A percentile compares a stretch with the other conserved stretches of the same genome.
Evolutionary conservation across 108 stramenopile species (phyloP).

Genomic region (Fistulifera solaris): DNA sequence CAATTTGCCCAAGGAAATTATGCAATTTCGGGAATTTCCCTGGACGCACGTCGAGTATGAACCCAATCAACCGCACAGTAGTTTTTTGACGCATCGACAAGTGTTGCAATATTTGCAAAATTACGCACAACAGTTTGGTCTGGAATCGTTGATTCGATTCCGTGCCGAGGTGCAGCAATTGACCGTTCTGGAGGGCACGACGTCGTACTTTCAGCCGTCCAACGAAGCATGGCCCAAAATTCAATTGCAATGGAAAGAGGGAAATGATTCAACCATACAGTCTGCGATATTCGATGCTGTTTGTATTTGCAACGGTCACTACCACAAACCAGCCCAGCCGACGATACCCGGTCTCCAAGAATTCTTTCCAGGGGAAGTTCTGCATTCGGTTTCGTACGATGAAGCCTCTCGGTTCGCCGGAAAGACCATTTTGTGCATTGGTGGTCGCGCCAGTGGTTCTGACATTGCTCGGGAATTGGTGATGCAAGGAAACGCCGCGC

Average conservation of each 20-base stretch:
- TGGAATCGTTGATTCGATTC: conserved; percentile 37
- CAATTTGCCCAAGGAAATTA: conserved; percentile 78
- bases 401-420: conserved; percentile 43
- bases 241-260: neutral
- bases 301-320: conserved; percentile 89
- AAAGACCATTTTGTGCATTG: conserved; percentile 78
- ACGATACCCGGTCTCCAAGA: conserved; percentile 39
- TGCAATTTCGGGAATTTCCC: conserved; percentile 75
- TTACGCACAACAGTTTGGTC: conserved; percentile 40
- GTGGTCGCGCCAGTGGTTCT: conserved; percentile 77
- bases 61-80: conserved; percentile 12
- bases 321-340: conserved; percentile 53
- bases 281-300: conserved; percentile 74
- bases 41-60: conserved; percentile 26
- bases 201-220: neutral
- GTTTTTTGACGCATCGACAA: conserved; percentile 62
- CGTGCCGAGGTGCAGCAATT: conserved; percentile 48
- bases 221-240: neutral
- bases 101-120: conserved; percentile 54
- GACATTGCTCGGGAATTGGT: conserved; percentile 87
- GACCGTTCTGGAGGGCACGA: neutral
- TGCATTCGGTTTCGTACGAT: conserved; percentile 86
- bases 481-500: conserved; percentile 27
- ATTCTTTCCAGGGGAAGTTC: conserved; percentile 27
- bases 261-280: neutral